phyloP scores from a whole-genome alignment of 2,329 filamentous ascomycete genomes.

The Xylariales sp. region DNA sequence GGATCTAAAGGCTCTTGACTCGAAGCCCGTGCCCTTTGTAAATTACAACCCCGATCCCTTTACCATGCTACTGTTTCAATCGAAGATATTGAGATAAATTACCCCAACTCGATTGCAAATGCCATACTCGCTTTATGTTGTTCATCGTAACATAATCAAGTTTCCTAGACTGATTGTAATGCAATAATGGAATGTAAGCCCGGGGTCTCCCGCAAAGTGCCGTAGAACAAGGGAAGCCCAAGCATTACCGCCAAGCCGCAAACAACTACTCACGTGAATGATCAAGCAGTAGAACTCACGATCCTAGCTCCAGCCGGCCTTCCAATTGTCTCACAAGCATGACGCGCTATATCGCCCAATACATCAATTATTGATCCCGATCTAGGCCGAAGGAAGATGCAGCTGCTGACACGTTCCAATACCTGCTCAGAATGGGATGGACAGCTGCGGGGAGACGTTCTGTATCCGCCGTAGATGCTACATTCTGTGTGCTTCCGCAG shows the following conservation, averaged over 20 bases:
- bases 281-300: background rate
- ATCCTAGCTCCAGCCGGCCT: background rate
- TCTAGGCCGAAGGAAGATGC: background rate
- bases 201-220: background rate
- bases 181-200: background rate
- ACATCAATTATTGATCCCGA: background rate
- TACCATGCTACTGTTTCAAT: background rate
- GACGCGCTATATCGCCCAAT: background rate
- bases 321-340: background rate
- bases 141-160: background rate
- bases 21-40: background rate
- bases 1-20: background rate
- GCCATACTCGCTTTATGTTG: background rate
- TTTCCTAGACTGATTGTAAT: background rate
- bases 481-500: background rate
- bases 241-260: background rate
- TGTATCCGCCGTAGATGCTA: background rate
- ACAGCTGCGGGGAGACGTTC: slow-evolving; percentile 13
- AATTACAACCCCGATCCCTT: background rate
- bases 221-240: background rate
- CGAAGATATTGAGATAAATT: background rate
- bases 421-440: slow-evolving; percentile 8
- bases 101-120: background rate
- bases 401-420: background rate
- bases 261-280: background rate